These are phyloP conservation scores for Boletellus ananiceps DNA, from an alignment of 768 basidiomycete genomes.

Conservation along the genomic window DNA sequence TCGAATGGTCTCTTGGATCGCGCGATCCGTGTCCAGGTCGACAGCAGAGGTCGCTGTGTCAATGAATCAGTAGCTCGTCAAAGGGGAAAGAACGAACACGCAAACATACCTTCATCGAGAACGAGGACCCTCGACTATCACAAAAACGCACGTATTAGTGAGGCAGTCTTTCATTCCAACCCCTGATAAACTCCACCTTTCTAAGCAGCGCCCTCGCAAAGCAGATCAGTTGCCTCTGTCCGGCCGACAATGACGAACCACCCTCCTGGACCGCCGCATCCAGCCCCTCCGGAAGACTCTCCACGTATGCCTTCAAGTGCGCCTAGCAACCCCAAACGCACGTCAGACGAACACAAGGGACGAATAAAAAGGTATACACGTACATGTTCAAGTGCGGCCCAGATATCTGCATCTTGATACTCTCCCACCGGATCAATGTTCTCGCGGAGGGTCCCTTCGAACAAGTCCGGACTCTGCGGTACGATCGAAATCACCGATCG, in stretches of 20 bases:
- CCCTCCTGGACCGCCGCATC: constrained; percentile 75
- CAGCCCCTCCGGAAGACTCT: constrained; percentile 58
- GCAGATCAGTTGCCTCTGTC: constrained; percentile 85
- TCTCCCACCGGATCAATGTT: constrained; percentile 86
- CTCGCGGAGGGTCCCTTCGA: constrained; percentile 71
- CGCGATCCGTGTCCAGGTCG: constrained; percentile 84
- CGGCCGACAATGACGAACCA: constrained; percentile 76
- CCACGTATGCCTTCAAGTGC: constrained; percentile 64
- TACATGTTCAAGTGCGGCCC: constrained; percentile 76
- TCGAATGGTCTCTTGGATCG: constrained; percentile 83
- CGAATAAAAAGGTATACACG: not conserved
- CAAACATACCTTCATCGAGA: constrained; percentile 74
- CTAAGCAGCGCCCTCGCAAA: constrained; percentile 82
- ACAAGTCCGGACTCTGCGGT: constrained; percentile 71
- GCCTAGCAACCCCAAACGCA: constrained; percentile 35
- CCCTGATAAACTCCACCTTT: constrained; percentile 42
- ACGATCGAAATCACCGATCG: constrained; percentile 81
- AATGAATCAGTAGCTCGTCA: not conserved
- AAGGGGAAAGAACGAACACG: not conserved
- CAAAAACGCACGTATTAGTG: not conserved
- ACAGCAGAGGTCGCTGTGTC: constrained; percentile 77
- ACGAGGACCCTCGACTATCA: constrained; percentile 77
- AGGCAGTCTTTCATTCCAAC: not conserved
- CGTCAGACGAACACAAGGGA: not conserved
- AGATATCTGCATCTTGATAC: constrained; percentile 76